Percentiles rank a stretch among this genome's conserved stretches.
Evolutionary conservation across 805 yeast genomes (phyloP).

Genomic region (Candida odintsovae): DNA sequence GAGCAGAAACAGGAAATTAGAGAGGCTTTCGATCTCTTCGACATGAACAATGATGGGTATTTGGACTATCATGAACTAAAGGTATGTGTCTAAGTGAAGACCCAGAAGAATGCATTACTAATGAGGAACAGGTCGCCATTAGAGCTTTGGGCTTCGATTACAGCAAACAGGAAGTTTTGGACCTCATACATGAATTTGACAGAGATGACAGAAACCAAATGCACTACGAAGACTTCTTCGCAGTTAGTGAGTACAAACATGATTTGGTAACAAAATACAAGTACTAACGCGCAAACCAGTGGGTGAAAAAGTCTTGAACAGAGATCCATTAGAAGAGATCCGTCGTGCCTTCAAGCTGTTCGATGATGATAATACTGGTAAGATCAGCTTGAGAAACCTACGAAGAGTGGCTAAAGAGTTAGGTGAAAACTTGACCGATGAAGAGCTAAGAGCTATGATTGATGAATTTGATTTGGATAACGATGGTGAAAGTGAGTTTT

Average conservation of each 20-base stretch:
- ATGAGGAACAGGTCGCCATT: conserved; percentile 49
- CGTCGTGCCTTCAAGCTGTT: conserved; percentile 83
- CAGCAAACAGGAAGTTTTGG: conserved; percentile 66
- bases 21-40: conserved; percentile 89
- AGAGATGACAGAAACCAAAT: conserved; percentile 68
- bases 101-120: not conserved
- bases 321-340: conserved; percentile 93
- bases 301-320: conserved; percentile 72
- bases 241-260: conserved; percentile 13
- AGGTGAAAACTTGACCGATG: conserved; percentile 89
- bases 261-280: conserved; percentile 16
- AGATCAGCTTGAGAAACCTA: conserved; percentile 73
- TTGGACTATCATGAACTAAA: conserved; percentile 90
- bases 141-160: conserved; percentile 90
- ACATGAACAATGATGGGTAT: conserved; percentile 85
- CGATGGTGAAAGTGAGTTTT: conserved; percentile 66
- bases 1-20: conserved; percentile 89
- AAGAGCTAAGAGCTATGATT: conserved; percentile 92
- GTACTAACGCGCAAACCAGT: conserved; percentile 32
- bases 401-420: conserved; percentile 87
- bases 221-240: conserved; percentile 75
- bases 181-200: conserved; percentile 75
- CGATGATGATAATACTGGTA: conserved; percentile 85
- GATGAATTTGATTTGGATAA: conserved; percentile 95
- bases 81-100: not conserved